phyloP scores from a whole-genome alignment of 352 stramenopile genomes.

The Globisporangium middletonii region DNA sequence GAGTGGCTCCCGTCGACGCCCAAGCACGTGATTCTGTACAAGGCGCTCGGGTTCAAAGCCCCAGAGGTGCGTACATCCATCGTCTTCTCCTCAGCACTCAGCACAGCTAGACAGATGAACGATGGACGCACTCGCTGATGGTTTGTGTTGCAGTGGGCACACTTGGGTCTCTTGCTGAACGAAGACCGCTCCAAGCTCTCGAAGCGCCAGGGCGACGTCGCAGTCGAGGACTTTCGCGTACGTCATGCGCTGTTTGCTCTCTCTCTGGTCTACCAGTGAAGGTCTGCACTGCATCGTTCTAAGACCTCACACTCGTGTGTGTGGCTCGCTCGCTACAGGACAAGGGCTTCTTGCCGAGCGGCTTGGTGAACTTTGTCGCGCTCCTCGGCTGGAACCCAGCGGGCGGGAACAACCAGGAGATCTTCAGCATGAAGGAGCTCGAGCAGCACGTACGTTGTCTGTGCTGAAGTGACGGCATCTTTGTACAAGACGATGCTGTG shows the following conservation, averaged over 20 bases:
- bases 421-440: conserved; percentile 94
- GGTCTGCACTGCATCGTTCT: not conserved
- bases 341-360: conserved; percentile 94
- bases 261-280: not conserved
- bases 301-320: not conserved
- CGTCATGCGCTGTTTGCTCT: conserved; percentile 8
- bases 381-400: conserved; percentile 96
- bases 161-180: conserved; percentile 94
- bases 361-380: conserved; percentile 97
- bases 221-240: conserved; percentile 95
- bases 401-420: conserved; percentile 95
- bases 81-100: not conserved
- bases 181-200: conserved; percentile 98
- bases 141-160: conserved; percentile 53
- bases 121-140: not conserved
- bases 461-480: no score
- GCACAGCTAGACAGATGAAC: no score
- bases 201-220: conserved; percentile 97
- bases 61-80: conserved; percentile 32
- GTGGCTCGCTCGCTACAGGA: conserved; percentile 31
- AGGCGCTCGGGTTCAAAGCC: conserved; percentile 71
- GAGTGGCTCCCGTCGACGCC: conserved; percentile 91
- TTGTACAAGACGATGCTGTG: no score
- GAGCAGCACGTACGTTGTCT: conserved; percentile 33
- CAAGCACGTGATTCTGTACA: conserved; percentile 90